Base-by-base conservation (phyloP, 805 yeast species). In the Candida suzukii region DNA sequence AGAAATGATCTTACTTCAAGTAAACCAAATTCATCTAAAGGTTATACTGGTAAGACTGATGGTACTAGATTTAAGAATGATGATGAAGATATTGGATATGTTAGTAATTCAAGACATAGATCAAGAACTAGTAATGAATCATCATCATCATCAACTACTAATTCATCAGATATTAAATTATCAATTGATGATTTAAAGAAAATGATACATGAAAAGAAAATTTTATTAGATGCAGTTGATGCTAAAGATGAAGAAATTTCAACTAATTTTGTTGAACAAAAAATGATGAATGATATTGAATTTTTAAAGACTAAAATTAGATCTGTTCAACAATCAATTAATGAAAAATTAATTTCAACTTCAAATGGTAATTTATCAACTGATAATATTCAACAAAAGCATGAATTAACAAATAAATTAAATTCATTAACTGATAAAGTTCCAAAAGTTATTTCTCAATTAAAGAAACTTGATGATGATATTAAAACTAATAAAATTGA, bases 51-150 rank as follows among this genome's bases (percentile, higher is more conserved):
- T 16, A 51, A 54, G 46, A 67, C 59, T 49, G 78, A 63, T 46
- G 78, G 77, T 2, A 65, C 83, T 1, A 70, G 76, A 40, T 83
- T 75, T 67, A 86, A 83, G 53, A 84, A 87, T 57, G 80, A 88
- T 54, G 95, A 84, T 51, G 75, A 74, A 43, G 76, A 76, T 39
- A 64, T 78, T 28, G 75, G 78, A 2, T 88, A 88, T 48, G 78
- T 77, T 20, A 57, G 64, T 37, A 58, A 51, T 38, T 76, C 91
- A 2, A 73, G 86, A 48, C 80, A 87, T 55, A 74, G 80, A 50
- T 49, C 90, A 3, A 73, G 85, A 48, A 80, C 86, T 55, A 69
- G 75, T 53, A 37, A 43, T 4, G 47, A 37, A 16, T 44, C 47
- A 4, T 46, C 50, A 38, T 49, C 58, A 13, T 43, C 46, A 8